These are phyloP conservation scores for Rutstroemia sp. DNA, from an alignment of 2,329 filamentous ascomycete species.

Conservation along the genomic window DNA sequence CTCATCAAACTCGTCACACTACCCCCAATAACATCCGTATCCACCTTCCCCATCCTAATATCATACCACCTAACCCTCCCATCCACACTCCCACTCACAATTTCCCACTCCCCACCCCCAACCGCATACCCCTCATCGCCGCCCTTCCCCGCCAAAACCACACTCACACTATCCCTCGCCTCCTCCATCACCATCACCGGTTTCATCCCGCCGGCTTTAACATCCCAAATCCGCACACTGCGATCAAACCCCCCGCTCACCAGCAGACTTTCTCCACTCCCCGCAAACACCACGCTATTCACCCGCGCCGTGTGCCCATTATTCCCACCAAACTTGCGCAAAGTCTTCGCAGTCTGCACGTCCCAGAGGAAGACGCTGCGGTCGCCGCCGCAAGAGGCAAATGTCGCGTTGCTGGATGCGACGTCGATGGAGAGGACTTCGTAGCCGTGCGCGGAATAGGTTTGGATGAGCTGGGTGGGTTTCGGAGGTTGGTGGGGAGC, in stretches of 20 bases:
- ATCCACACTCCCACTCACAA: conserved; percentile 76
- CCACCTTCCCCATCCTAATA: conserved; percentile 63
- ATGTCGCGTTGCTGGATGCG: conserved; percentile 68
- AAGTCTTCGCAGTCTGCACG: conserved; percentile 70
- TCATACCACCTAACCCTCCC: conserved; percentile 78
- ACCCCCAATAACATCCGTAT: conserved; percentile 62
- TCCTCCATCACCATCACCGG: conserved; percentile 68
- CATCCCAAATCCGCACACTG: conserved; percentile 71
- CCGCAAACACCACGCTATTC: conserved; percentile 73
- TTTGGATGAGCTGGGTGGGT: conserved; percentile 62
- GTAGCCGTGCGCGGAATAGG: conserved; percentile 85
- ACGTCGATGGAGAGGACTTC: conserved; percentile 79
- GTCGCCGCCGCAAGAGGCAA: conserved; percentile 84
- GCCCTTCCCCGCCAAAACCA: conserved; percentile 36
- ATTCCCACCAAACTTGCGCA: conserved; percentile 62
- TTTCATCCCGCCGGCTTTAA: conserved; percentile 39
- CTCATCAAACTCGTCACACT: conserved; percentile 69
- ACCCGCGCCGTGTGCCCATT: conserved; percentile 43
- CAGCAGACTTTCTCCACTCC: conserved; percentile 65
- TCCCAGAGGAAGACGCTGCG: conserved; percentile 92
- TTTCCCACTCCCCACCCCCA: conserved; percentile 44
- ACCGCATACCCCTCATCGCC: conserved; percentile 63
- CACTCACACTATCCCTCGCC: conserved; percentile 57
- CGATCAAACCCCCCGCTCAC: conserved; percentile 69
- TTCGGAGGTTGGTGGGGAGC: conserved; percentile 33